These are phyloP conservation scores for Diversispora epigaea DNA, from an alignment of 192 early-diverging fungal genomes.

Conservation along the genomic window DNA sequence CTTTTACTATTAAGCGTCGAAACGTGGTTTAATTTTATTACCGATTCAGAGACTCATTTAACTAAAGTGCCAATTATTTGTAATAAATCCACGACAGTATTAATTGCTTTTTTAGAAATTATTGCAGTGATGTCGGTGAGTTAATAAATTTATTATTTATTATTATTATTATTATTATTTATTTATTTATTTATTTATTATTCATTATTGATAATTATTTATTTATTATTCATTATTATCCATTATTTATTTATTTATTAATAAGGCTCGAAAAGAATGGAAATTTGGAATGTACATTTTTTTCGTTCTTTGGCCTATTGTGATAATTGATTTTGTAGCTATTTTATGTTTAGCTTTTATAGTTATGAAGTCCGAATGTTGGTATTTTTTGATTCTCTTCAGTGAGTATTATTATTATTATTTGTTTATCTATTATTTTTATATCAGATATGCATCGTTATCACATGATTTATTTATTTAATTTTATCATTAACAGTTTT, in stretches of 20 bases:
- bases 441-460: neutral
- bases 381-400: slow-evolving; percentile 16
- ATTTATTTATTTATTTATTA: neutral
- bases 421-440: neutral
- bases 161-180: slow-evolving; percentile 4
- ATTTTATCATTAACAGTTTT: neutral
- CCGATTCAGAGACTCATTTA: neutral
- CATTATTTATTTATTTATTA: no score
- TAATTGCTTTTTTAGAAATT: no score
- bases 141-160: no score
- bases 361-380: neutral
- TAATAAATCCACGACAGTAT: neutral
- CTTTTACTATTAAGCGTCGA: slow-evolving; percentile 74
- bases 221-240: no score
- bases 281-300: neutral
- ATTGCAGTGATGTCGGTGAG: no score
- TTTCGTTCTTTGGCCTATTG: neutral
- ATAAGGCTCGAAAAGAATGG: slow-evolving; percentile 23
- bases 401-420: neutral
- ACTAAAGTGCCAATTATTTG: no score
- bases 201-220: neutral
- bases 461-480: neutral
- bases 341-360: neutral
- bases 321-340: slow-evolving; percentile 9
- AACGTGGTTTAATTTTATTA: slow-evolving; percentile 55